phyloP scores from a whole-genome alignment of 306 rosid species.

The Luffa aegyptiaca region DNA sequence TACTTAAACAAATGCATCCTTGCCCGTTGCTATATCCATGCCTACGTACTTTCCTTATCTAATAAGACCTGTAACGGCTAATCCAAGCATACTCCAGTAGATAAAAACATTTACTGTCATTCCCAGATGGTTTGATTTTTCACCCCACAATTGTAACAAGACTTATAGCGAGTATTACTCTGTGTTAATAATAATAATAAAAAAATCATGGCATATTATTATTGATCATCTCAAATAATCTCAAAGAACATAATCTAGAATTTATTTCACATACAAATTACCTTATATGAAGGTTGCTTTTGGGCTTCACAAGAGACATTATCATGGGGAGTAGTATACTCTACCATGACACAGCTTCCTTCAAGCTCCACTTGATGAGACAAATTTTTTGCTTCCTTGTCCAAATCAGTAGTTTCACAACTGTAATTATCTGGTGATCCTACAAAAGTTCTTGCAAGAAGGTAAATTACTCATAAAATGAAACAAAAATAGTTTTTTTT shows the following conservation, averaged over 20 bases:
- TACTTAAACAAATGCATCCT: background rate
- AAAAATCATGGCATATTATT: background rate
- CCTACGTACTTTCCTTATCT: background rate
- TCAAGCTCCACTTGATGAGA: slow-evolving; percentile 31
- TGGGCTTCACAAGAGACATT: slow-evolving; percentile 30
- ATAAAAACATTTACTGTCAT: no score
- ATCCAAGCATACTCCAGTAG: no score
- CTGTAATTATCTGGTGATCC: slow-evolving; percentile 20
- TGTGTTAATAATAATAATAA: background rate
- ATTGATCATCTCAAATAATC: background rate
- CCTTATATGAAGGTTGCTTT: slow-evolving; percentile 66
- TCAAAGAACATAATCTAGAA: background rate
- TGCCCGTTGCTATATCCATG: background rate
- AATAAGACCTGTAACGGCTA: background rate
- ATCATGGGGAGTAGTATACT: slow-evolving; percentile 33
- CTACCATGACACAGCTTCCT: slow-evolving; percentile 39
- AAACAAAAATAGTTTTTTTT: no score
- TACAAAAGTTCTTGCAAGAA: slow-evolving; percentile 12
- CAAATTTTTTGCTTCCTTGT: slow-evolving; percentile 39
- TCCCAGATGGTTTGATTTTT: background rate
- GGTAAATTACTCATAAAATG: background rate
- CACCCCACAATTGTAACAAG: background rate
- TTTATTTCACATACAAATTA: slow-evolving; percentile 9
- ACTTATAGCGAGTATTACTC: background rate
- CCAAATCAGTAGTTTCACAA: slow-evolving; percentile 13